phyloP scores from a whole-genome alignment of 148 eudicot genomes.

The Rhododendron mucronatum region DNA sequence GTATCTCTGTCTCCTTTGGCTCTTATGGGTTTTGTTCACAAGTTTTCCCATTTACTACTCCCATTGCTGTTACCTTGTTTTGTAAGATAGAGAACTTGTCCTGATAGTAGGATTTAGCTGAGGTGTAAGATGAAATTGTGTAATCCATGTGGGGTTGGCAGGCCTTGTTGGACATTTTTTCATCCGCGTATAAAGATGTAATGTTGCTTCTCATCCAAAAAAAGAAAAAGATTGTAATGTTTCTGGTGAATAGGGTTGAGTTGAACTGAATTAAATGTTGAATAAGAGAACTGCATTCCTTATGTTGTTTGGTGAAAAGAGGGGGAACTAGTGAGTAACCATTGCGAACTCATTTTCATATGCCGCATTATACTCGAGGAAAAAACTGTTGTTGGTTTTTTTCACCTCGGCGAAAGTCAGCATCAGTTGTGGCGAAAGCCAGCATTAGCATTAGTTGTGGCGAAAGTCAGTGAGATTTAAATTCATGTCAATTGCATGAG shows the following conservation, averaged over 20 bases:
- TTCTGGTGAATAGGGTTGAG: neutral
- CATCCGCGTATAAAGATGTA: conserved; percentile 10
- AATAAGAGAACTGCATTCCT: neutral
- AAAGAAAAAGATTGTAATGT: neutral
- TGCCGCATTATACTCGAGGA: neutral
- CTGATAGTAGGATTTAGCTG: conserved; percentile 2
- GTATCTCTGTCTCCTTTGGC: neutral
- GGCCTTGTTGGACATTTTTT: conserved; percentile 7
- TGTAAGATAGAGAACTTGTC: conserved; percentile 28
- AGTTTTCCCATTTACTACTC: neutral
- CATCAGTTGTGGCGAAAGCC: too few relatives aligned
- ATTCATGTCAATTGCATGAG: too few relatives aligned
- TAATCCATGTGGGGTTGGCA: neutral
- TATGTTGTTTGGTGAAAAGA: neutral
- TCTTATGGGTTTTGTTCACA: neutral
- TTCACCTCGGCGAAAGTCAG: too few relatives aligned
- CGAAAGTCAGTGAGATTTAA: too few relatives aligned
- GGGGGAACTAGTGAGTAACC: neutral
- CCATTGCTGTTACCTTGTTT: conserved; percentile 15
- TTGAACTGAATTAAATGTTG: neutral
- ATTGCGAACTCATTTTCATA: neutral
- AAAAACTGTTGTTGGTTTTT: neutral
- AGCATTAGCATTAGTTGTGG: too few relatives aligned
- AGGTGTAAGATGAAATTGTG: conserved; percentile 15
- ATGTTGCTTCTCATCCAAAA: neutral